These are phyloP conservation scores for Paraconiothyrium sp. DNA, from an alignment of 2,329 filamentous ascomycete species.

Conservation along the genomic window DNA sequence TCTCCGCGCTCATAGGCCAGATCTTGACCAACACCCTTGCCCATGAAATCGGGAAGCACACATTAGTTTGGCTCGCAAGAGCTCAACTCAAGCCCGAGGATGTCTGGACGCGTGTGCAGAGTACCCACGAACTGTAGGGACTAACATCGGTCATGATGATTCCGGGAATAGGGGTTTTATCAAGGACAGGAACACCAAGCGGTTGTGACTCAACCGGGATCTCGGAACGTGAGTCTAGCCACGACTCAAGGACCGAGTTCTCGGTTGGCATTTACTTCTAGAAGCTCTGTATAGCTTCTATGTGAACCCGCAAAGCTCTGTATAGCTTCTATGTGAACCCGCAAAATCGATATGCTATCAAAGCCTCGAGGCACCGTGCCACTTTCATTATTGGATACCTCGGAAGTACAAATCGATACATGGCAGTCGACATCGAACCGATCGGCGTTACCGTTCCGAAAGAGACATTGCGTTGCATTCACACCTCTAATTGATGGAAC, in stretches of 20 bases:
- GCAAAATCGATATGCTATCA: not conserved
- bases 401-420: not conserved
- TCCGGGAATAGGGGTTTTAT: not conserved
- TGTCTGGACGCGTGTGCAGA: not conserved
- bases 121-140: not conserved
- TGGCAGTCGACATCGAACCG: not conserved
- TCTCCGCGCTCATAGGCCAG: not conserved
- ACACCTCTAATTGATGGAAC: constrained; percentile 14
- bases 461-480: not conserved
- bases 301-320: no score
- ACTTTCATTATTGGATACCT: not conserved
- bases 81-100: not conserved
- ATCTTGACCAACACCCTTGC: not conserved
- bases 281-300: not conserved
- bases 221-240: constrained; percentile 1
- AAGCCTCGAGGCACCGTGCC: not conserved
- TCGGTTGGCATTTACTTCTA: not conserved
- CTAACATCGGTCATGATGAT: not conserved
- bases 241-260: not conserved
- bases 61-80: not conserved
- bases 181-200: not conserved
- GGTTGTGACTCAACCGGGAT: not conserved
- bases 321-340: not conserved
- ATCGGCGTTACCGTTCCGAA: not conserved
- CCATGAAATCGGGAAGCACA: not conserved